Base-by-base conservation (phyloP, 75 land plant species). In the Sequoia sempervirens region DNA sequence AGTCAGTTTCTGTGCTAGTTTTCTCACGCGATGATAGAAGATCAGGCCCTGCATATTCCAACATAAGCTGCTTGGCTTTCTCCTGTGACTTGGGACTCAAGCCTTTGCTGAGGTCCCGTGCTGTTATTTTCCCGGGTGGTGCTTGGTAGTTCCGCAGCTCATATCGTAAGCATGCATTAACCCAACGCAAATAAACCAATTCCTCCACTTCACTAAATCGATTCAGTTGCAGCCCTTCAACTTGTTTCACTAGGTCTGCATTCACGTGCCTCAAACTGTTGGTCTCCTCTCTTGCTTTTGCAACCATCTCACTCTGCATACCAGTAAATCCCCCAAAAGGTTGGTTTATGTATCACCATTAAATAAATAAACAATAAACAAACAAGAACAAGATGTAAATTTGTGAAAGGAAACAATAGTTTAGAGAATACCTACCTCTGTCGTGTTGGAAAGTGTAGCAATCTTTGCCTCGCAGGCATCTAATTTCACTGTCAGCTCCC, bases 191-290 rank as follows among this genome's bases (percentile, higher is more conserved):
- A 73, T 97, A 95, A 1, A 95, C 99, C 82, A 97, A 89, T 86
- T 97, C 97, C 88, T 97, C 99, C 45, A 97, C 99, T 84, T 97
- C 99, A 84, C 94, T 95, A 80, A 97, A 95, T 40, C 99, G 86
- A 86, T 91, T 94, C 92, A 90, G 91, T 84, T 97, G 99, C 50
- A 97, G 91, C 5, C 99, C 99, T 90, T 95, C 99, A 4, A 97
- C 99, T 86, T 97, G 95, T 85, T 90, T 92, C 37, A 47, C 15
- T 3, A 97, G 87, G 84, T 93, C 96, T 66, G 93, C 96, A 86
- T 97, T 95, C 83, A 95, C 87, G 83, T 92, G 98, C 73, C 84
- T 88, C 74, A 95, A 74, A 41, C 87, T 88, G 36, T 85, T 84
- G 8, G 89, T 85, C 79, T 94, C 93, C 64, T 86, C 93, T 83